phyloP scores from a whole-genome alignment of 805 yeast species.

The Candida qinlingensis region DNA sequence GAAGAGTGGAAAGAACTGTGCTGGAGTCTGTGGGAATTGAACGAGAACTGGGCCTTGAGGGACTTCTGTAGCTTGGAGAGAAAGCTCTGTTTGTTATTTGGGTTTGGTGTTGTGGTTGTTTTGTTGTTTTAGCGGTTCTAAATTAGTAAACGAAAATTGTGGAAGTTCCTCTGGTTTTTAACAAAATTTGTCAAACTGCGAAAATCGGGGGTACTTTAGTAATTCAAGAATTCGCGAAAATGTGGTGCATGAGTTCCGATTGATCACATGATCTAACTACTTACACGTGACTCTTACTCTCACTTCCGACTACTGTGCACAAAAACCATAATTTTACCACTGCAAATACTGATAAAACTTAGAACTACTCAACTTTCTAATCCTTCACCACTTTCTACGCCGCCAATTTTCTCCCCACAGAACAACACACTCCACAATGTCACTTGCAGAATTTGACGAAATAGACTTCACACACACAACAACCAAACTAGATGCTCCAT shows the following conservation, averaged over 20 bases:
- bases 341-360: background rate
- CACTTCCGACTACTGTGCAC: background rate
- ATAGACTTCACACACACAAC: conserved; percentile 59
- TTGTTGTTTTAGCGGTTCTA: too few species aligned
- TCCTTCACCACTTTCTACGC: background rate
- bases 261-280: too few species aligned
- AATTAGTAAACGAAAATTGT: background rate
- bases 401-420: background rate
- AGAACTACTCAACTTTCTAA: too few species aligned
- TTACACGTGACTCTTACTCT: background rate
- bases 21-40: too few species aligned
- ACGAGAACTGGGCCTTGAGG: too few species aligned
- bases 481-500: conserved; percentile 65
- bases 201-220: background rate
- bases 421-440: conserved; percentile 18
- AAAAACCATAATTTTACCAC: background rate
- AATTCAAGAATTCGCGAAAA: too few species aligned
- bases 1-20: background rate
- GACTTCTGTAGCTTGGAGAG: too few species aligned
- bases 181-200: background rate
- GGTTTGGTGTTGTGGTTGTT: too few species aligned
- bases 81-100: too few species aligned
- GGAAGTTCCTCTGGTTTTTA: background rate
- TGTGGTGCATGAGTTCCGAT: too few species aligned
- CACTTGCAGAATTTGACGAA: conserved; percentile 45